phyloP scores from a whole-genome alignment of 768 basidiomycete genomes.

The Naganishia vishniacii region DNA sequence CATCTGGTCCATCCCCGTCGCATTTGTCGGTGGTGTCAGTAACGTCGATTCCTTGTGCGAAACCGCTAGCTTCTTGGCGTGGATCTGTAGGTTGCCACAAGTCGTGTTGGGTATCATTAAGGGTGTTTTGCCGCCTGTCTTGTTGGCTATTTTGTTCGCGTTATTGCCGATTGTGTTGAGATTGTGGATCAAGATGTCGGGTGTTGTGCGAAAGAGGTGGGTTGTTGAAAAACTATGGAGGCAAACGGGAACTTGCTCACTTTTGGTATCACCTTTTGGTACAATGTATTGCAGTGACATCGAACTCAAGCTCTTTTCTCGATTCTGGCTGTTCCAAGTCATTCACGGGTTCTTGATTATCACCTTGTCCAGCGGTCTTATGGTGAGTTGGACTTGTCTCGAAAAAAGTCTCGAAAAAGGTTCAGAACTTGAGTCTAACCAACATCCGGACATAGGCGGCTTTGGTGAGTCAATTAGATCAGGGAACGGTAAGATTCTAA shows the following conservation, averaged over 20 bases:
- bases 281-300: constrained; percentile 44
- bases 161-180: constrained; percentile 47
- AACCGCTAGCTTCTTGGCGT: constrained; percentile 41
- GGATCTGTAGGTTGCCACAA: constrained; percentile 42
- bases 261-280: too few relatives aligned
- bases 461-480: too few relatives aligned
- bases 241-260: too few relatives aligned
- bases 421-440: too few relatives aligned
- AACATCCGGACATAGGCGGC: neutral
- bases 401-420: too few relatives aligned
- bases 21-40: constrained; percentile 46
- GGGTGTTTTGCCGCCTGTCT: constrained; percentile 47
- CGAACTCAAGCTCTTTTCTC: constrained; percentile 45
- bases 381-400: constrained; percentile 28
- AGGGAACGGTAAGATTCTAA: too few relatives aligned
- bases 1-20: constrained; percentile 45
- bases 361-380: constrained; percentile 46
- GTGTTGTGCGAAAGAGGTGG: constrained; percentile 42
- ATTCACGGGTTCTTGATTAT: constrained; percentile 50
- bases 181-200: constrained; percentile 40
- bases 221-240: neutral
- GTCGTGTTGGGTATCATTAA: constrained; percentile 44
- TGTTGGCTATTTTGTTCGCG: constrained; percentile 49
- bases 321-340: constrained; percentile 49
- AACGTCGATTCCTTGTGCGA: constrained; percentile 47